These are phyloP conservation scores for Mentha longifolia DNA, from an alignment of 257 asterid genomes.

Conservation along the genomic window DNA sequence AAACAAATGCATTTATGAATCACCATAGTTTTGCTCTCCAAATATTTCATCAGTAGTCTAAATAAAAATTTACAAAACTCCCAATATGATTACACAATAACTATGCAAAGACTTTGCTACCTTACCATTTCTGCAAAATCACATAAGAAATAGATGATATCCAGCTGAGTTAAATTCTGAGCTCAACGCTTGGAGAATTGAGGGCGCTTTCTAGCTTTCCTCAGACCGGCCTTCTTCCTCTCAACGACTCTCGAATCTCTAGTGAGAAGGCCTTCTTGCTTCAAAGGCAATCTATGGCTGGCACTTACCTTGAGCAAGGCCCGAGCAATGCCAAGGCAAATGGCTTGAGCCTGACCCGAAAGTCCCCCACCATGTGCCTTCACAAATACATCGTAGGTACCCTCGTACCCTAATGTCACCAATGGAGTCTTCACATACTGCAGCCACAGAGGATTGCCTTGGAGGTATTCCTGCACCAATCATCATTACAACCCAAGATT, in stretches of 20 bases:
- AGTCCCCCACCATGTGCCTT: slow-evolving; percentile 98
- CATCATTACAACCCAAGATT: neutral
- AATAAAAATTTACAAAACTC: neutral
- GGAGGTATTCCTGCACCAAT: slow-evolving; percentile 82
- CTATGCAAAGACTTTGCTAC: neutral
- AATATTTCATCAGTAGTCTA: neutral
- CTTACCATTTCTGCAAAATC: neutral
- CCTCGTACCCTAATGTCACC: slow-evolving; percentile 79
- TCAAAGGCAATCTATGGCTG: slow-evolving; percentile 78
- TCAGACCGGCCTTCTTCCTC: slow-evolving; percentile 90
- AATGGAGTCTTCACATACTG: slow-evolving; percentile 89
- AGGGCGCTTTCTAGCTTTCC: slow-evolving; percentile 96
- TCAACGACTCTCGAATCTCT: slow-evolving; percentile 93
- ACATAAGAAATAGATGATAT: neutral
- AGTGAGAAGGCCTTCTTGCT: slow-evolving; percentile 89
- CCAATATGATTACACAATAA: neutral
- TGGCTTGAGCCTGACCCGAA: slow-evolving; percentile 96
- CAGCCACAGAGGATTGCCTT: slow-evolving; percentile 95
- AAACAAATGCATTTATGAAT: neutral
- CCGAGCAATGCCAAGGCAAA: slow-evolving; percentile 91
- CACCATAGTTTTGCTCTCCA: neutral
- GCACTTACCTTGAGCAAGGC: slow-evolving; percentile 89
- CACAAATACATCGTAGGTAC: slow-evolving; percentile 84
- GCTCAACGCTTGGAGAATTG: slow-evolving; percentile 97
- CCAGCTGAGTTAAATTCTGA: slow-evolving; percentile 4